A percentile compares a stretch with the other conserved stretches of the same genome.
These are phyloP conservation scores for Pistacia atlantica DNA, from an alignment of 345 rosid genomes.

Conservation along the genomic window DNA sequence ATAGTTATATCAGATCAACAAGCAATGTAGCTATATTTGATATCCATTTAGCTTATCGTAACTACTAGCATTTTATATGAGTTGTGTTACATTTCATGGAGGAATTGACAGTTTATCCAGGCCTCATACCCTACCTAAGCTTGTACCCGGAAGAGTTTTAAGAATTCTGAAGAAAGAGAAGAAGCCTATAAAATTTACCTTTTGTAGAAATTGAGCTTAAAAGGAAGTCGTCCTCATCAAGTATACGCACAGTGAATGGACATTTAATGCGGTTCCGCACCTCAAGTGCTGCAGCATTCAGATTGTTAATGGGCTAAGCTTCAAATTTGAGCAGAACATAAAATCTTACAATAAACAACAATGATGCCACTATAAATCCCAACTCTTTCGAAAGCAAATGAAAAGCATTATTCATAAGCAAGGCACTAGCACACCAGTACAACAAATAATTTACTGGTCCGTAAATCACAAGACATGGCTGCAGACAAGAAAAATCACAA, in stretches of 20 bases:
- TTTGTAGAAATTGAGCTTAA: constrained; percentile 52
- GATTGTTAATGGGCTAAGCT: constrained; percentile 11
- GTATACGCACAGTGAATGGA: constrained; percentile 68
- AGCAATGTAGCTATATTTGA: neutral
- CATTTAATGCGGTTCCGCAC: constrained; percentile 53
- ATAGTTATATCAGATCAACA: neutral
- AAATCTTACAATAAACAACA: neutral
- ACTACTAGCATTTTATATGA: neutral
- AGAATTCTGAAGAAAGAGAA: constrained; percentile 1
- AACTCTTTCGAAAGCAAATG: neutral
- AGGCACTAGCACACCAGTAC: neutral
- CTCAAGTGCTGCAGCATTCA: constrained; percentile 66
- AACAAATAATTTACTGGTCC: neutral
- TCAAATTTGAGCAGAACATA: neutral
- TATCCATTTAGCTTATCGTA: neutral
- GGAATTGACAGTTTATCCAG: neutral
- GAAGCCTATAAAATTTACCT: constrained; percentile 41
- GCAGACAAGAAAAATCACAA: neutral
- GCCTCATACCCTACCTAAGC: neutral
- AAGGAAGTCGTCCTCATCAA: constrained; percentile 67
- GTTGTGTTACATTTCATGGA: neutral
- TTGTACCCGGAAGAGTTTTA: constrained; percentile 3
- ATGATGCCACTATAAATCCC: neutral
- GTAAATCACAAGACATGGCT: neutral
- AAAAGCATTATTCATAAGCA: neutral